phyloP scores from a whole-genome alignment of 805 yeast species.

The Maudiozyma barnettii region DNA sequence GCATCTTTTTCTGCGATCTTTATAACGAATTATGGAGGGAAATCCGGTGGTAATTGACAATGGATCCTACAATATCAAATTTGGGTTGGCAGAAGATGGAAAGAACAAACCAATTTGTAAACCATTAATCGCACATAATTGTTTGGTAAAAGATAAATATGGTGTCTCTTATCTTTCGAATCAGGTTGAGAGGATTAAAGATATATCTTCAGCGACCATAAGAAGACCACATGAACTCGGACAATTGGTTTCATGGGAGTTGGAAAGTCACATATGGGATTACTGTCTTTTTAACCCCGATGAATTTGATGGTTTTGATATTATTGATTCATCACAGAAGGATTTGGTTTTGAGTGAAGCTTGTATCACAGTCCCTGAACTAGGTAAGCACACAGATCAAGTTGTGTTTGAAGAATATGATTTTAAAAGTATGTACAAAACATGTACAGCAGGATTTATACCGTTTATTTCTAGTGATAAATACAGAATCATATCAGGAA shows the following conservation, averaged over 20 bases:
- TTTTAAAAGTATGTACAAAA: slow-evolving; percentile 58
- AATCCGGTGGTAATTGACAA: slow-evolving; percentile 63
- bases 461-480: slow-evolving; percentile 44
- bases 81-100: slow-evolving; percentile 36
- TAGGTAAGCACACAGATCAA: slow-evolving; percentile 81
- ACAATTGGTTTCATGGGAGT: slow-evolving; percentile 83
- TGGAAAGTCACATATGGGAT: slow-evolving; percentile 88
- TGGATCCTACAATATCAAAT: slow-evolving; percentile 77
- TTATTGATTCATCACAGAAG: slow-evolving; percentile 39
- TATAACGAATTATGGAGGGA: slow-evolving; percentile 11
- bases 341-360: slow-evolving; percentile 69
- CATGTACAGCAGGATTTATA: slow-evolving; percentile 49
- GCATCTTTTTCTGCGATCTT: too few species aligned
- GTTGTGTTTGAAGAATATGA: slow-evolving; percentile 91
- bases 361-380: slow-evolving; percentile 70
- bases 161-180: slow-evolving; percentile 67
- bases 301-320: slow-evolving; percentile 35
- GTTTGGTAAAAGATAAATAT: slow-evolving; percentile 67
- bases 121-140: slow-evolving; percentile 54
- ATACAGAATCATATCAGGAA: slow-evolving; percentile 14
- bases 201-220: slow-evolving; percentile 63
- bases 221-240: slow-evolving; percentile 85
- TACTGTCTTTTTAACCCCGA: slow-evolving; percentile 45
- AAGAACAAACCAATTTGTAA: slow-evolving; percentile 23
- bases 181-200: slow-evolving; percentile 51